A percentile compares a stretch with the other conserved stretches of the same genome.
phyloP scores from a whole-genome alignment of 495 filamentous ascomycete species.

The Aspergillus panamensis region DNA sequence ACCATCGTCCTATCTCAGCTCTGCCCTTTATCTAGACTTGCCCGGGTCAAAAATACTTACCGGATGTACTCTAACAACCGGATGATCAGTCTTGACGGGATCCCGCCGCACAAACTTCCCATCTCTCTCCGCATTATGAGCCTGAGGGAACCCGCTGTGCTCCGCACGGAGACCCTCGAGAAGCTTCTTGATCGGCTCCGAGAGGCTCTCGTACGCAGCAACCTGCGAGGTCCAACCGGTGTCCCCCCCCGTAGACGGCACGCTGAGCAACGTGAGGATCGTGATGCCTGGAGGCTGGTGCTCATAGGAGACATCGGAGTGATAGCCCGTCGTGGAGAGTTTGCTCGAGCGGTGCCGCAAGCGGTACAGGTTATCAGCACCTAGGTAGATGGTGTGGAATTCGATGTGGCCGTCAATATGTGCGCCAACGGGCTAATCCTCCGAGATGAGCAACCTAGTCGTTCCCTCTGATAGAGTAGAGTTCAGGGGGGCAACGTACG shows the following conservation, averaged over 20 bases:
- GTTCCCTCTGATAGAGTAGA: conserved; percentile 14
- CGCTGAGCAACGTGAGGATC: conserved; percentile 63
- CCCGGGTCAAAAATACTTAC: background rate
- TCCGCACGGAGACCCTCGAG: conserved; percentile 68
- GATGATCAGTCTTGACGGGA: conserved; percentile 63
- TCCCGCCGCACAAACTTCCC: conserved; percentile 65
- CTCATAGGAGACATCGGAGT: conserved; percentile 62
- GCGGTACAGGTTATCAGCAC: conserved; percentile 9
- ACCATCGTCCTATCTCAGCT: background rate
- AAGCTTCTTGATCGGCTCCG: conserved; percentile 63
- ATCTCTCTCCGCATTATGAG: conserved; percentile 56
- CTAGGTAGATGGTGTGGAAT: conserved; percentile 10
- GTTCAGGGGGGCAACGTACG: background rate
- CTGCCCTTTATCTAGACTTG: background rate
- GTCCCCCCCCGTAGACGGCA: conserved; percentile 64
- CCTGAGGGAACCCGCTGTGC: conserved; percentile 70
- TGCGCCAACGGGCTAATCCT: conserved; percentile 1
- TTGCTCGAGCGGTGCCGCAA: background rate
- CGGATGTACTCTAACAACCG: conserved; percentile 52
- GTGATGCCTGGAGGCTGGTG: conserved; percentile 77
- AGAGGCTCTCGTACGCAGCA: conserved; percentile 68
- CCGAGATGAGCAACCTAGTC: background rate
- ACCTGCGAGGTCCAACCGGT: conserved; percentile 74
- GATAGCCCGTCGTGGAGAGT: conserved; percentile 2
- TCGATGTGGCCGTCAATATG: conserved; percentile 3